These are phyloP conservation scores for Gilbertella persicaria DNA, from an alignment of 371 early-diverging fungal species.

Conservation along the genomic window DNA sequence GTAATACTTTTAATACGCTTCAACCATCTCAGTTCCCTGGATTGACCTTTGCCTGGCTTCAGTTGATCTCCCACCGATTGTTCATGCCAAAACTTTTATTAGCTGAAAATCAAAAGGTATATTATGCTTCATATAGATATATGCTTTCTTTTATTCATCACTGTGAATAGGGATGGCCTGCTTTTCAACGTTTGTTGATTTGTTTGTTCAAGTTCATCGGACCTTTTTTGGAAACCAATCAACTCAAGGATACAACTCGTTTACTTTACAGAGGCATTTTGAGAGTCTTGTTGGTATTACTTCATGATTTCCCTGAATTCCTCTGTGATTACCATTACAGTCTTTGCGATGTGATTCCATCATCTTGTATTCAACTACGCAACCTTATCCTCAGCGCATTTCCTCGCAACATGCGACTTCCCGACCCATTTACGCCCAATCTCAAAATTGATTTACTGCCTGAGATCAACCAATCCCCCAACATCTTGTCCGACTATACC, in stretches of 20 bases:
- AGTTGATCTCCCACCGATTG: constrained; percentile 87
- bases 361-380: constrained; percentile 92
- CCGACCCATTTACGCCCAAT: constrained; percentile 96
- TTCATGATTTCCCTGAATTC: constrained; percentile 98
- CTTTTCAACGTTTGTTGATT: constrained; percentile 81
- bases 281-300: constrained; percentile 87
- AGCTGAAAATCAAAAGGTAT: constrained; percentile 70
- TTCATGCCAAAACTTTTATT: constrained; percentile 89
- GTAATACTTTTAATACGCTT: constrained; percentile 83
- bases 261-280: constrained; percentile 89
- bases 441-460: constrained; percentile 90
- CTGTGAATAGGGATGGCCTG: constrained; percentile 76
- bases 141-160: constrained; percentile 3
- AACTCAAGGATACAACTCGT: constrained; percentile 76
- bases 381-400: constrained; percentile 95
- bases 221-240: constrained; percentile 77
- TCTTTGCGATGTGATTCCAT: constrained; percentile 92
- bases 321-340: constrained; percentile 91
- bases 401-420: constrained; percentile 94
- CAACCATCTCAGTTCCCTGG: constrained; percentile 92
- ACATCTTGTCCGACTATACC: constrained; percentile 83
- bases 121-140: not conserved
- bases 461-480: constrained; percentile 84
- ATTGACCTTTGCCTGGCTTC: constrained; percentile 96
- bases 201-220: constrained; percentile 83